These are phyloP conservation scores for Termitomyces sp. DNA, from an alignment of 768 basidiomycete species.

Conservation along the genomic window DNA sequence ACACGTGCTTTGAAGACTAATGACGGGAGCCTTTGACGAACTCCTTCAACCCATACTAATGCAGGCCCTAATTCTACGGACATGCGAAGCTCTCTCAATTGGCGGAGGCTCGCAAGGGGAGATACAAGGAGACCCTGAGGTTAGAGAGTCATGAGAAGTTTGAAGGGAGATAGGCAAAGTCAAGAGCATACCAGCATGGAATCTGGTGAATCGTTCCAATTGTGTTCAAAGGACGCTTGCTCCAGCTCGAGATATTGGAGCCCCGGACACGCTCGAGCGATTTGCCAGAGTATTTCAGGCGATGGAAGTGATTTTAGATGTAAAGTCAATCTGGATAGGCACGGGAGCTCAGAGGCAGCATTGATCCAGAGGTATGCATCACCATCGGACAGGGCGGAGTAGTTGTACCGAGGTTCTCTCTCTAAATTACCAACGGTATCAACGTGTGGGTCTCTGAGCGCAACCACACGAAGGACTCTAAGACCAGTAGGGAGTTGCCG, in stretches of 20 bases:
- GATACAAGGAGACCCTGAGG: neutral
- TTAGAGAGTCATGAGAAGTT: neutral
- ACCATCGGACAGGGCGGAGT: neutral
- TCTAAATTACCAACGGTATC: neutral
- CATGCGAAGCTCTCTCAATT: neutral
- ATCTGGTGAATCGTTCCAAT: neutral
- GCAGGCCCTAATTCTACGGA: neutral
- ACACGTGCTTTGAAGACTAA: neutral
- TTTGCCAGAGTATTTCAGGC: neutral
- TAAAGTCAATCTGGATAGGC: neutral
- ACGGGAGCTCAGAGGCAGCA: neutral
- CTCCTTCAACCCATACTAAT: neutral
- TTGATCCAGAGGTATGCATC: neutral
- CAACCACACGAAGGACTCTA: neutral
- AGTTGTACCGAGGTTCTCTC: neutral
- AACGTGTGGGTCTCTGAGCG: neutral
- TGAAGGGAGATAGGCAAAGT: neutral
- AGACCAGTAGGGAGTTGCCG: neutral
- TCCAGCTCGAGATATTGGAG: conserved; percentile 1
- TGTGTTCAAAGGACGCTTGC: neutral
- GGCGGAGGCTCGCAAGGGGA: neutral
- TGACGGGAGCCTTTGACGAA: neutral
- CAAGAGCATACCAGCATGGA: neutral
- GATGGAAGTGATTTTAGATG: neutral
- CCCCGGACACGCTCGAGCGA: neutral